Conservation (phyloP, 2,329 filamentous ascomycete genomes). For the Coleophoma eucalyptorum region DNA sequence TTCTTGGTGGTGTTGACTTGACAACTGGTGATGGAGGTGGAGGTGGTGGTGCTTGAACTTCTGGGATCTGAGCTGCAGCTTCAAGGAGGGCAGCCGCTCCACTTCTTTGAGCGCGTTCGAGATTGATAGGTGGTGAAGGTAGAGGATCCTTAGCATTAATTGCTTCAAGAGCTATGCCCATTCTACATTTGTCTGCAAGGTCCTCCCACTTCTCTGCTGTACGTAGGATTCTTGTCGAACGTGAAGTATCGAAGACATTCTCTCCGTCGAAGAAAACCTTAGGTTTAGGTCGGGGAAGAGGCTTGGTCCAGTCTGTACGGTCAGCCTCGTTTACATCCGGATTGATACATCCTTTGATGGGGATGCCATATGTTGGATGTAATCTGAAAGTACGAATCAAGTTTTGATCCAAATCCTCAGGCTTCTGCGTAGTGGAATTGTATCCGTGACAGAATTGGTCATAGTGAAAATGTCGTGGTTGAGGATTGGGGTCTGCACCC, state of each 20-base stretch:
- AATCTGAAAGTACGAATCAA: slow-evolving; percentile 15
- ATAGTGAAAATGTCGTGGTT: slow-evolving; percentile 21
- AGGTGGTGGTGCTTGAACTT: slow-evolving; percentile 7
- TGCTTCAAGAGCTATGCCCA: neutral
- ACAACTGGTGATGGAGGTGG: slow-evolving; percentile 4
- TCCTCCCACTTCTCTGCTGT: neutral
- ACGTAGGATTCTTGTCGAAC: neutral
- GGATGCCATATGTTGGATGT: slow-evolving; percentile 21
- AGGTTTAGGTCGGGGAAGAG: slow-evolving; percentile 7
- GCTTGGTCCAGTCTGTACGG: slow-evolving; percentile 5
- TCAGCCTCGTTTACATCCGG: slow-evolving; percentile 11
- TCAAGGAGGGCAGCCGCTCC: slow-evolving; percentile 3
- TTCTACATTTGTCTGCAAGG: neutral
- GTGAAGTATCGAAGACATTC: slow-evolving; percentile 7
- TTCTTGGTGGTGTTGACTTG: slow-evolving; percentile 6
- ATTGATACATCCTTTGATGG: slow-evolving; percentile 16
- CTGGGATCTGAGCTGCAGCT: slow-evolving; percentile 1
- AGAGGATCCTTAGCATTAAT: slow-evolving; percentile 1
- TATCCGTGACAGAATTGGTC: slow-evolving; percentile 20
- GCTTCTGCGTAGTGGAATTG: slow-evolving; percentile 21
- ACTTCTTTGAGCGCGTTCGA: neutral
- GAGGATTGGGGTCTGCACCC: slow-evolving; percentile 20
- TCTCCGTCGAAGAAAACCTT: slow-evolving; percentile 10
- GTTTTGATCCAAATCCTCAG: slow-evolving; percentile 22
- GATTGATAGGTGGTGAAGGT: neutral